Base-by-base conservation (phyloP, 495 filamentous ascomycete genomes). In the Mytilinidion resinicola region DNA sequence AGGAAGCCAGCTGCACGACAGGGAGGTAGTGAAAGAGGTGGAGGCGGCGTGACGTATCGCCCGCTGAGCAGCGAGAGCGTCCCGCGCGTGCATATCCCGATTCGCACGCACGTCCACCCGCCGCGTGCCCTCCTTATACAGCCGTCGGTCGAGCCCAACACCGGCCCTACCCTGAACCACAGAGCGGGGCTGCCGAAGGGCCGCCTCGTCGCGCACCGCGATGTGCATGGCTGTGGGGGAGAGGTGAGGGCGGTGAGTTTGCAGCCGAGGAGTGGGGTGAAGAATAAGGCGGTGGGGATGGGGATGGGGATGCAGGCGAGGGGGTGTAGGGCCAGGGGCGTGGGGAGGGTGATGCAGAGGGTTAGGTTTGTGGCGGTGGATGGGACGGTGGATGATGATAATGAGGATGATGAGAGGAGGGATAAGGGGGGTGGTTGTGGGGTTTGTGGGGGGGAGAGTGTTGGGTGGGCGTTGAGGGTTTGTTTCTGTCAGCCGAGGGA, bases 401-500 rank as follows among this genome's bases (percentile, higher is more conserved):
- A 14, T 50, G 25, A 34, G 35, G 49, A 8, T 4, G 9, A 19
- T 3, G 49, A n/a, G 4, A 1, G 20, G 15, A n/a, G 30, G 21
- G 10, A 14, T 4, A 11, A 50, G 3, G 25, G 17, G 46, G 25
- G 3, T 12, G 3, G 12, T 50, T n/a, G 17, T n/a, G 49, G 25
- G 20, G 42, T 5, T 1, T 5, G 38, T 1, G 52, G 4, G n/a
- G 52, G 20, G 20, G 38, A 19, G 9, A 25, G 14, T n/a, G 50
- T 35, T 14, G 57, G 50, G 10, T 59, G 17, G 39, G 14, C 39
- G 39, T 25, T 53, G 9, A 12, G 57, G 4, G 42, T 53, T 21
- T 60, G 57, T 30, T 60, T 60, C 15, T 60, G 57, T 51, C 57
- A 60, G 41, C 57, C 50, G 17, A 44, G n/a, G 46, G 57, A 60